Evolutionary conservation across 257 asterid genomes (phyloP), one percentile per base, ranked within the genome.

Genomic region (Datura wrightii): DNA sequence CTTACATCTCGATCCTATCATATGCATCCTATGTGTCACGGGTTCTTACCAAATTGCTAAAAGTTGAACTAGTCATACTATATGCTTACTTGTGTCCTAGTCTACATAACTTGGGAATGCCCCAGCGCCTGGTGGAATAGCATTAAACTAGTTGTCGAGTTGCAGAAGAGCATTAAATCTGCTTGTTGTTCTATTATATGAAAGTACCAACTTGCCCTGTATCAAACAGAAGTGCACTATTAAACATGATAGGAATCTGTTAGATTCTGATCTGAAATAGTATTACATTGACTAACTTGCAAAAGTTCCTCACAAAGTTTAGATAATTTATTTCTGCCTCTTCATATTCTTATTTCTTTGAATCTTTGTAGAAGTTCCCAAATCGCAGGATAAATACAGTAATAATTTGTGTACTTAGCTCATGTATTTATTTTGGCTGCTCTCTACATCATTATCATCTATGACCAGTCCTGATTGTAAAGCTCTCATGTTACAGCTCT

Each of bases 401-500:
- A 6, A 76, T 50, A 52, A 31, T 50, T 76, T 76, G 62, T 50
- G 82, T 52, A 52, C 82, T 50, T 63, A 6, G 19, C 39, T 74
- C 59, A 48, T 74, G 41, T 48, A 48, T 13, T 48, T 6, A 5
- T 74, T 74, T 74, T 24, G 82, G 14, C 31, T 50, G 15, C 63
- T 50, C 15, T 78, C 82, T 52, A 48, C 79, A 52, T 78, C 82
- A 50, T 31, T 52, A 31, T 52, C 63, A 14, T 78, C 48, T 52
- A 52, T 1, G 2, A 14, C 6, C 1, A 67, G 52, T 52, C 8
- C 31, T 85, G 74, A 55, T 54, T 82, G 70, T 58, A 69, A 52
- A 79, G 4, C 65, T 79, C 58, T 66, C 16, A 66, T 83, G 15
- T 44, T 87, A 36, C 89, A 92, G 93, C 85, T 80, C 87, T 56